phyloP scores from a whole-genome alignment of 1,284 basidiomycete genomes.

The Cutaneotrichosporon spelunceum region DNA sequence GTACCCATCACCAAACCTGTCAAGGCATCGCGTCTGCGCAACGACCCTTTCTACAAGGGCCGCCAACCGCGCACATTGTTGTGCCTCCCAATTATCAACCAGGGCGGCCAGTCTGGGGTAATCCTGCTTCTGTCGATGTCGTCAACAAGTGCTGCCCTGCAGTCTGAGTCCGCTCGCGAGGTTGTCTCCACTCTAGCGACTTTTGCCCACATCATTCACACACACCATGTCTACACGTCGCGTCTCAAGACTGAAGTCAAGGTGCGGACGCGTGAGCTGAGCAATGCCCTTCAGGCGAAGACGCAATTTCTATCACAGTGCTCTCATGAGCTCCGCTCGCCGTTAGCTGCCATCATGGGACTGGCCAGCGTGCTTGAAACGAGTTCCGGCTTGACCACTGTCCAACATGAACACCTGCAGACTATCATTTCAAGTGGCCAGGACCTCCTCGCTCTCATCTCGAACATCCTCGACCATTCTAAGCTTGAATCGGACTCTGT shows the following conservation, averaged over 20 bases:
- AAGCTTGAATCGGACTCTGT: constrained; percentile 53
- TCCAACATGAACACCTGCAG: constrained; percentile 52
- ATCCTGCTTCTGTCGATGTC: constrained; percentile 35
- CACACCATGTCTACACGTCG: constrained; percentile 35
- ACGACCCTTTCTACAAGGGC: constrained; percentile 35
- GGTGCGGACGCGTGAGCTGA: constrained; percentile 35
- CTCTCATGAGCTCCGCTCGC: constrained; percentile 54
- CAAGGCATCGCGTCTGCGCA: constrained; percentile 23
- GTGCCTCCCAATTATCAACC: constrained; percentile 38
- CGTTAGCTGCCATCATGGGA: constrained; percentile 49
- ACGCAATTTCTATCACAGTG: constrained; percentile 43
- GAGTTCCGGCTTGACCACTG: constrained; percentile 43
- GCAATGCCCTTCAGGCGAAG: constrained; percentile 37
- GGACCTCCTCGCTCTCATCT: constrained; percentile 53
- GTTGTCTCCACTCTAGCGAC: constrained; percentile 34
- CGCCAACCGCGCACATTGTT: constrained; percentile 31
- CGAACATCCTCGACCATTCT: constrained; percentile 53
- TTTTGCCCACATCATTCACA: constrained; percentile 36
- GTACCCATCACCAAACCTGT: constrained; percentile 27
- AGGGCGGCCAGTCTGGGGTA: constrained; percentile 35
- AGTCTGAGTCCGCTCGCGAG: constrained; percentile 32
- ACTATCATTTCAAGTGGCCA: constrained; percentile 53
- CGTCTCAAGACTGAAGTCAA: constrained; percentile 34
- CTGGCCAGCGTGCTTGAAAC: constrained; percentile 49
- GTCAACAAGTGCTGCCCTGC: constrained; percentile 22